These are phyloP conservation scores for Taphrina populina DNA, from an alignment of 1,139 yeast genomes.

Conservation along the genomic window DNA sequence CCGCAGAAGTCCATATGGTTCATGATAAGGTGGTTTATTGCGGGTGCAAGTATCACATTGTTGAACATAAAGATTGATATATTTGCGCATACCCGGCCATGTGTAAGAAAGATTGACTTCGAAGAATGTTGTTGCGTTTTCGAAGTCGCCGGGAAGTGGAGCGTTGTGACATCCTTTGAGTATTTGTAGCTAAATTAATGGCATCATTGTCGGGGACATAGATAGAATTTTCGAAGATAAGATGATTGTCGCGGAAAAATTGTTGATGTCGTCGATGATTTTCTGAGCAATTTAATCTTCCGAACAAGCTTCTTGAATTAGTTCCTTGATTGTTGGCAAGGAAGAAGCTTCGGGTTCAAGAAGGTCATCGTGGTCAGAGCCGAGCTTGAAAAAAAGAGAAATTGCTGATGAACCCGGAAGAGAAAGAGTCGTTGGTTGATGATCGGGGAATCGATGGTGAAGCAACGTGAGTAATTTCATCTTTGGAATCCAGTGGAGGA, in stretches of 20 bases:
- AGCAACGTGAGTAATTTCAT: too few relatives aligned
- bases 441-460: too few relatives aligned
- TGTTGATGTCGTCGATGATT: too few relatives aligned
- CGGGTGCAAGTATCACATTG: conserved; percentile 22
- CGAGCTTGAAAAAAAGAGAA: too few relatives aligned
- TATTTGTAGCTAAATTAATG: not conserved
- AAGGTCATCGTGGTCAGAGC: not conserved
- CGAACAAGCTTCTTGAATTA: too few relatives aligned
- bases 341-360: not conserved
- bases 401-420: too few relatives aligned
- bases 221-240: not conserved
- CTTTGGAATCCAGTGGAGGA: too few relatives aligned
- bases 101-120: not conserved
- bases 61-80: conserved; percentile 1
- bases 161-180: not conserved
- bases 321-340: too few relatives aligned
- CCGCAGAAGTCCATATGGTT: conserved; percentile 23
- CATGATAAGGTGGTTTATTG: not conserved
- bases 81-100: conserved; percentile 14
- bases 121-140: not conserved
- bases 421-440: too few relatives aligned
- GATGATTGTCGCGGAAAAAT: too few relatives aligned
- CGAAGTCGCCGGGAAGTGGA: not conserved
- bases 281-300: too few relatives aligned
- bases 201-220: not conserved